phyloP scores from a whole-genome alignment of 345 rosid genomes.

The Gossypium stocksii region DNA sequence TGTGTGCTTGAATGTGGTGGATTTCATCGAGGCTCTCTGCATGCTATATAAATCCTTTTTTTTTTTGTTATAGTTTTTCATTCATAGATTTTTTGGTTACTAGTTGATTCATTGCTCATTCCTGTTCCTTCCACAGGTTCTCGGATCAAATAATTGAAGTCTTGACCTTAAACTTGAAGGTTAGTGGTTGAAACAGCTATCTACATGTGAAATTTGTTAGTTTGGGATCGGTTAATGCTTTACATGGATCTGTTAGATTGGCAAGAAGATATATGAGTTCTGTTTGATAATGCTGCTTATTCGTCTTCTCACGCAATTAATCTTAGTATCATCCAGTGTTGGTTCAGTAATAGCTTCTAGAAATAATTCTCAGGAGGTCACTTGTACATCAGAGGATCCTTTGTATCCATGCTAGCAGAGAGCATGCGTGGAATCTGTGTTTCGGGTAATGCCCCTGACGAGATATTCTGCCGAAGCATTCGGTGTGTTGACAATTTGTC shows the following conservation, averaged over 20 bases:
- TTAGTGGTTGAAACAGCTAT: slow-evolving; percentile 12
- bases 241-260: slow-evolving; percentile 1
- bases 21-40: not conserved
- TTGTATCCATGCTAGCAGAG: slow-evolving; percentile 99
- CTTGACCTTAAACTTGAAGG: slow-evolving; percentile 5
- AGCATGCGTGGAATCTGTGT: slow-evolving; percentile 97
- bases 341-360: slow-evolving; percentile 20
- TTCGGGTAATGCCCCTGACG: slow-evolving; percentile 99
- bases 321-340: slow-evolving; percentile 14
- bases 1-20: not conserved
- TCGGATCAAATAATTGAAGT: not conserved
- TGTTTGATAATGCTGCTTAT: slow-evolving; percentile 6
- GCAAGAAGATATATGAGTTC: not conserved
- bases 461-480: slow-evolving; percentile 88
- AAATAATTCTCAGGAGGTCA: slow-evolving; percentile 28
- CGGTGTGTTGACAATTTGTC: slow-evolving; percentile 93
- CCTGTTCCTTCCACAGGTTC: slow-evolving; percentile 1
- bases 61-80: not conserved
- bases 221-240: slow-evolving; percentile 5
- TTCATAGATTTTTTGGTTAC: not conserved
- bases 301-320: not conserved
- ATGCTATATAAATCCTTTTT: not conserved
- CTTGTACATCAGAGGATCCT: slow-evolving; percentile 35
- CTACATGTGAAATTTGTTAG: not conserved
- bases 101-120: not conserved